A percentile compares a stretch with the other conserved stretches of the same genome.
These are phyloP conservation scores for Aquilaria sinensis DNA, from an alignment of 345 rosid genomes.

Conservation along the genomic window DNA sequence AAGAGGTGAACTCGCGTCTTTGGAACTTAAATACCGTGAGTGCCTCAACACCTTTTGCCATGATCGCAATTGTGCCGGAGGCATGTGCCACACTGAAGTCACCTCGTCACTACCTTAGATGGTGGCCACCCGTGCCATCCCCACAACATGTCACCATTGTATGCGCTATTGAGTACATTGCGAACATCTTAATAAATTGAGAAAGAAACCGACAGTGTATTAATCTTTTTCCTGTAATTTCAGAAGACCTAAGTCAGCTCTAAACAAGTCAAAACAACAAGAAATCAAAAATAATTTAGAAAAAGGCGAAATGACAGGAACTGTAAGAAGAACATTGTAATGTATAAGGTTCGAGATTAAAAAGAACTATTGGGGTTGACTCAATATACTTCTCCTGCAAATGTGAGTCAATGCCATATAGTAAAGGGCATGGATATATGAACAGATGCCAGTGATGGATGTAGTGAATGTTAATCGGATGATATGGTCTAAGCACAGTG, in stretches of 20 bases:
- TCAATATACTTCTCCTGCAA: constrained; percentile 69
- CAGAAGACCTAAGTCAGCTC: constrained; percentile 87
- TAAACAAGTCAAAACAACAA: constrained; percentile 25
- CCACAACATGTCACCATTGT: no score
- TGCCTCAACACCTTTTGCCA: no score
- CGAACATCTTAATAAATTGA: constrained; percentile 37
- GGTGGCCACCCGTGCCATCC: no score
- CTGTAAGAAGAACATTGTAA: constrained; percentile 44
- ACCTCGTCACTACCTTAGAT: no score
- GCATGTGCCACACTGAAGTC: no score
- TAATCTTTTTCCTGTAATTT: constrained; percentile 88
- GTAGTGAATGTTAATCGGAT: background rate
- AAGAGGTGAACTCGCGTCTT: no score
- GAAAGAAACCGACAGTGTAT: constrained; percentile 88
- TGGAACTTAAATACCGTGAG: no score
- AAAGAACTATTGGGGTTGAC: constrained; percentile 76
- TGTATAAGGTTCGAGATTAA: constrained; percentile 92
- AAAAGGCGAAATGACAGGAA: constrained; percentile 1
- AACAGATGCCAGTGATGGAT: background rate
- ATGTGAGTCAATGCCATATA: constrained; percentile 14
- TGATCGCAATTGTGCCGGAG: no score
- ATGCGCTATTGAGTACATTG: no score
- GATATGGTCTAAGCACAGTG: background rate
- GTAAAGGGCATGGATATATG: background rate
- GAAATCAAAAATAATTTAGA: no score